phyloP scores from a whole-genome alignment of 2,329 filamentous ascomycete species.

The Colletotrichum musae region DNA sequence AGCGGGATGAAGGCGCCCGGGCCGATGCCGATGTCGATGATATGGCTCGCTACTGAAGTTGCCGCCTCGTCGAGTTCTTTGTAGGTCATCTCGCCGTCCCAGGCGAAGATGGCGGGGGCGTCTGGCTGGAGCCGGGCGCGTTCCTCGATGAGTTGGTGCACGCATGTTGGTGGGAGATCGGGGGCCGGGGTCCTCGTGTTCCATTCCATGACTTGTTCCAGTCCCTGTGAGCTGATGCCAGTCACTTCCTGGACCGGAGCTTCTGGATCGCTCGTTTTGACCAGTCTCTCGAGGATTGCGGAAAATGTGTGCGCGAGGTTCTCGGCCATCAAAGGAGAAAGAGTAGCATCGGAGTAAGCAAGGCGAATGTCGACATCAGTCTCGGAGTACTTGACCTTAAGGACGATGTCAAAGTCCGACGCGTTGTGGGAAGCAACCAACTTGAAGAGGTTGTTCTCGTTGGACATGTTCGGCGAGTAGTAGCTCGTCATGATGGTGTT shows the following conservation, averaged over 20 bases:
- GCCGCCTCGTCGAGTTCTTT: conserved; percentile 25
- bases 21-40: conserved; percentile 41
- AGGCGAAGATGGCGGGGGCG: conserved; percentile 42
- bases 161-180: not conserved
- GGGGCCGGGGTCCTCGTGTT: not conserved
- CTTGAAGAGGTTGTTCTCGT: conserved; percentile 9
- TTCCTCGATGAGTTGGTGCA: conserved; percentile 44
- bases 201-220: conserved; percentile 4
- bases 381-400: conserved; percentile 28
- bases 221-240: not conserved
- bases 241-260: not conserved
- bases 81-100: conserved; percentile 40
- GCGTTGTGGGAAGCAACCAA: conserved; percentile 20
- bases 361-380: conserved; percentile 2
- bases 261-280: not conserved
- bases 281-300: not conserved
- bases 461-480: conserved; percentile 1
- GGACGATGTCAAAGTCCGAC: conserved; percentile 30
- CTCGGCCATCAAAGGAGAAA: conserved; percentile 16
- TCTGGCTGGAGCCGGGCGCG: conserved; percentile 30
- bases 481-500: conserved; percentile 40
- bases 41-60: not conserved
- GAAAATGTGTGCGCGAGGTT: conserved; percentile 27
- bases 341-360: conserved; percentile 5
- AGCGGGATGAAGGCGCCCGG: conserved; percentile 44